Percentiles rank a stretch among this genome's conserved stretches.
These are phyloP conservation scores for Mangifera indica DNA, from an alignment of 345 rosid species.

Conservation along the genomic window DNA sequence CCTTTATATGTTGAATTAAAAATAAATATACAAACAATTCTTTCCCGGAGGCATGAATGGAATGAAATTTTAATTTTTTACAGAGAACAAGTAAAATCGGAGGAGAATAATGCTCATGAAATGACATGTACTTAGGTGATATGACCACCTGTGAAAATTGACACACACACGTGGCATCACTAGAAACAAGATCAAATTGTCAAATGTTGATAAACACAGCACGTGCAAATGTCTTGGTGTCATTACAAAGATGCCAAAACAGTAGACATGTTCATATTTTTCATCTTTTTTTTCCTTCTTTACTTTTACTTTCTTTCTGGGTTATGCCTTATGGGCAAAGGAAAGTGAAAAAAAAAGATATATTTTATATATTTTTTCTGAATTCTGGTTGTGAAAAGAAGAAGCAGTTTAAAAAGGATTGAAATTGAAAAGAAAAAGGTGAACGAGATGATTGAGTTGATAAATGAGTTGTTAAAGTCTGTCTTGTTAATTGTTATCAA, in stretches of 20 bases:
- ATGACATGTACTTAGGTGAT: not conserved
- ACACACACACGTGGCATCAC: not conserved
- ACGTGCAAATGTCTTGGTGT: constrained; percentile 1
- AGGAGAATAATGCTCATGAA: too few relatives aligned
- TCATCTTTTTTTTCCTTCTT: too few relatives aligned
- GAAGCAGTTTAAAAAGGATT: constrained; percentile 2
- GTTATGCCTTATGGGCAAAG: not conserved
- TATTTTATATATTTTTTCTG: not conserved
- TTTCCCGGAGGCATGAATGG: not conserved
- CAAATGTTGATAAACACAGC: constrained; percentile 4
- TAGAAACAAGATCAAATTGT: not conserved
- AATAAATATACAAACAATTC: too few relatives aligned
- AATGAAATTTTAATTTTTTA: not conserved
- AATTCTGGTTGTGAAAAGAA: constrained; percentile 11
- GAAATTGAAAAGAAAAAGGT: constrained; percentile 11
- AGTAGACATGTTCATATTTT: too few relatives aligned
- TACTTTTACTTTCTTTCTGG: too few relatives aligned
- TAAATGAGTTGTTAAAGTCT: constrained; percentile 18
- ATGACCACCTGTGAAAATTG: constrained; percentile 4
- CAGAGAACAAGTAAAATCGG: too few relatives aligned
- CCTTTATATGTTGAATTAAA: not conserved
- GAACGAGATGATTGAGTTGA: not conserved
- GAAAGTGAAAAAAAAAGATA: not conserved
- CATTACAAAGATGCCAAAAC: not conserved
- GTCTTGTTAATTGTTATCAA: constrained; percentile 22